Evolutionary conservation across 352 stramenopile species (phyloP), one percentile per base, ranked within the genome.

Genomic region (Pilasporangium apinafurcum): DNA sequence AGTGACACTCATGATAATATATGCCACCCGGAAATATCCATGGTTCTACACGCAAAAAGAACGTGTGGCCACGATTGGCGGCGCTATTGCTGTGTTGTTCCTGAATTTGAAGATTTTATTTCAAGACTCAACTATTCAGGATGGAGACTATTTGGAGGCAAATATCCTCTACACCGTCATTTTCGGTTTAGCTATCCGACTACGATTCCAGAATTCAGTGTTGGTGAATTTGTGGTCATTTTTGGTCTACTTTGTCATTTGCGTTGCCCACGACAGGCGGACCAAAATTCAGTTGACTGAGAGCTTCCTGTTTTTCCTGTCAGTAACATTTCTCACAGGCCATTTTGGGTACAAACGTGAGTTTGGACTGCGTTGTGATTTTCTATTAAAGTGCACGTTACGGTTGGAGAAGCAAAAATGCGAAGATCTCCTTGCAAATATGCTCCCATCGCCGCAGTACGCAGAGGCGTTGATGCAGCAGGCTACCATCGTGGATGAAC

Each of bases 351-450:
- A 87, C 65, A 80, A 79, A 35, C 56, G 68, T 36, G 71, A 85
- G 39, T 52, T 82, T 9, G 75, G 75, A 4, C 35, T 85, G 12
- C 72, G 83, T 10, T 67, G 76, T 24, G 72, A 90, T 37, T 93
- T 88, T 43, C 32, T 93, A 25, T 64, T 89, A 36, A 86, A 89
- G 48, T 86, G 71, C 25, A 89, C 75, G n/a, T 54, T 90, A 6
- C 59, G 80, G 8, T 66, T 88, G 5, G 70, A 87, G 40, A 83
- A 82, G 54, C 69, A 83, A 38, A 92, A 92, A 44, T 88, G 73
- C 32, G 76, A 87, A 48, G 69, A 85, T n/a, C 39, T 95, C 31
- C 52, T 95, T 9, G 80, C 76, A 16, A 92, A 92, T 42, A 95
- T 95, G 83, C 51, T 95, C 18, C 83, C 83, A 17, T 85, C 79